These are phyloP conservation scores for Macadamia integrifolia DNA, from an alignment of 164 flowering plant species.

Conservation along the genomic window DNA sequence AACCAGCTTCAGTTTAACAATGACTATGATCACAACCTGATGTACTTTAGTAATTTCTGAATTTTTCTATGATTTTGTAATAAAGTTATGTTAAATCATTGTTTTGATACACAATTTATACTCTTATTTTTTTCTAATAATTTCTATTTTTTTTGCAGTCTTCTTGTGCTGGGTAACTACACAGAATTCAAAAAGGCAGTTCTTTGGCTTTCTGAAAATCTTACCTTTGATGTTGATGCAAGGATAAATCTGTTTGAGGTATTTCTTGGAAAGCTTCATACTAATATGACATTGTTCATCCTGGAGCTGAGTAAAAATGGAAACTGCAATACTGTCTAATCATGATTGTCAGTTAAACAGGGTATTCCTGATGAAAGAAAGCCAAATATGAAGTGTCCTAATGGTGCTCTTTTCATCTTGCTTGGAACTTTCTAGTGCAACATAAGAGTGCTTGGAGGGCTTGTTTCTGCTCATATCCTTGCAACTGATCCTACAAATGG, in stretches of 20 bases:
- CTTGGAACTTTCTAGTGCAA: constrained; percentile 72
- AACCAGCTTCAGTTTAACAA: not conserved
- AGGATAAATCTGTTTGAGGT: constrained; percentile 97
- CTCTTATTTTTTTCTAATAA: not conserved
- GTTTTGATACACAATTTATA: constrained; percentile 9
- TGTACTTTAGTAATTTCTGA: no score
- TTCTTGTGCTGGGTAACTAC: constrained; percentile 75
- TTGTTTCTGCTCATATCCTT: constrained; percentile 98
- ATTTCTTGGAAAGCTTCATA: constrained; percentile 12
- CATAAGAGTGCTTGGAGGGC: constrained; percentile 99
- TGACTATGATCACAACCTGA: no score
- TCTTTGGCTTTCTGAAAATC: constrained; percentile 86
- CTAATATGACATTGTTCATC: not conserved
- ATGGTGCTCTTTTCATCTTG: constrained; percentile 24
- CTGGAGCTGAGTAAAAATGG: not conserved
- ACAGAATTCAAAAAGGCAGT: constrained; percentile 91
- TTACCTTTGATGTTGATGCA: constrained; percentile 85
- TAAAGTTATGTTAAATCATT: not conserved
- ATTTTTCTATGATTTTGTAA: no score
- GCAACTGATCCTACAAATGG: constrained; percentile 88
- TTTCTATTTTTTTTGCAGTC: constrained; percentile 38
- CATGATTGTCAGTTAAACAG: not conserved
- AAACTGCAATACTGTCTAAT: not conserved
- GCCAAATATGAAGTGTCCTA: constrained; percentile 14
- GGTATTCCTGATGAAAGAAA: constrained; percentile 1